Base-by-base conservation (phyloP, 768 basidiomycete species). In the Mycena vulgaris region DNA sequence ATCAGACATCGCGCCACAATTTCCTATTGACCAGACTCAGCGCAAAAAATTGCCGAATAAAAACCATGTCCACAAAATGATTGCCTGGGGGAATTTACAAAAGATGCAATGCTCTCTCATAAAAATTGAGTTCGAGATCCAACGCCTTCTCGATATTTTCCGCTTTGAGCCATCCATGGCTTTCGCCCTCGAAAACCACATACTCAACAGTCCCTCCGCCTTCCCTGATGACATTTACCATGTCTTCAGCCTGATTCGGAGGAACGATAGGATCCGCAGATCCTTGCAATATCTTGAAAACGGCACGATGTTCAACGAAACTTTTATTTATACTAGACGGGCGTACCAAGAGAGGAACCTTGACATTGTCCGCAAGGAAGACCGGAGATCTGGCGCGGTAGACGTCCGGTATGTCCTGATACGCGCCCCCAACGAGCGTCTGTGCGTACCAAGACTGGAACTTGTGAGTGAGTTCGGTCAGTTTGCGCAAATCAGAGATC, bases 381-480 rank as follows among this genome's bases (percentile, higher is more conserved):
- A 90, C 76, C 0, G 90, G 89, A 10, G 89, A 89, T 23, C 90
- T 81, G 31, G 83, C 84, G n/a, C 78, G 76, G 75, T 89, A 90
- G 51, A 88, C 83, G 10, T 88, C 79, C 0, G 87, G 88, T 5
- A 86, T 73, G 62, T 87, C 82, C 23, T 82, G 76, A 2, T 76
- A 76, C 1, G 86, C 83, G 3, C 90, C 91, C 1, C 91, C 89
- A 17, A 90, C 66, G 45, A 91, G 77, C 70, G 84, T 84, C 73
- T 81, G 80, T 66, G 83, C 78, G 71, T 88, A 88, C 62, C 75
- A 76, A 53, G 82, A 80, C 76, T 88, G 86, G 57, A 87, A 89
- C 75, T 89, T 92, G 79, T 92, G 90, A 30, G 89, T 90, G 51
- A 86, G 85, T 33, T 83, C 78, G 6, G 83, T 83, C 16, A 92